phyloP scores from a whole-genome alignment of 306 rosid species.

The Casuarina equisetifolia region DNA sequence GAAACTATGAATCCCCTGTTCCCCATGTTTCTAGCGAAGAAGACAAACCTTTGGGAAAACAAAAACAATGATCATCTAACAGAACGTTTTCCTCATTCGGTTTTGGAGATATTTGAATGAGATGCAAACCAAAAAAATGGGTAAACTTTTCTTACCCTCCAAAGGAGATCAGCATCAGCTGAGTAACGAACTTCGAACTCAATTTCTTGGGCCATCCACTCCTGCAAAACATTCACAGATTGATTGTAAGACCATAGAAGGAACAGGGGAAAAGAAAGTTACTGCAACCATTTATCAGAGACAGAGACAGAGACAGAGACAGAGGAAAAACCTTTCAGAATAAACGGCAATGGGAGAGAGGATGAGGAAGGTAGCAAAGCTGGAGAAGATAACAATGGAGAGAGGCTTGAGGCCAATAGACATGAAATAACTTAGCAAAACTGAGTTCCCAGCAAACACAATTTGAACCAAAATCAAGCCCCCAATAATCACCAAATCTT shows the following conservation, averaged over 20 bases:
- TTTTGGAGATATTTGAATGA: neutral
- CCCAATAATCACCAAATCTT: constrained; percentile 48
- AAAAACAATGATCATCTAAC: neutral
- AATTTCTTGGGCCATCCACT: constrained; percentile 58
- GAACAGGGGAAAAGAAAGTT: neutral
- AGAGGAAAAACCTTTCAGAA: constrained; percentile 65
- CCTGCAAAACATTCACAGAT: constrained; percentile 41
- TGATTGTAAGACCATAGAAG: neutral
- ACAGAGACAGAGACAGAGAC: neutral
- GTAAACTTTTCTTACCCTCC: constrained; percentile 63
- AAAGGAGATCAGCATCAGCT: constrained; percentile 55
- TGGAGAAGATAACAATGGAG: constrained; percentile 59
- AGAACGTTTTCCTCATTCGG: neutral
- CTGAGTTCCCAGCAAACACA: constrained; percentile 66
- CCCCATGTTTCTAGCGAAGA: neutral
- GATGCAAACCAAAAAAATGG: neutral
- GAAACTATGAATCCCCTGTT: neutral
- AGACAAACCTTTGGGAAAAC: constrained; percentile 6
- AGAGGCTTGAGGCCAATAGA: constrained; percentile 60
- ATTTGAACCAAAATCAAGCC: constrained; percentile 67
- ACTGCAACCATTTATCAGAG: neutral
- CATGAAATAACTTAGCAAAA: constrained; percentile 58
- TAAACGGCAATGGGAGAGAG: constrained; percentile 63
- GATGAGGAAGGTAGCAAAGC: constrained; percentile 62
- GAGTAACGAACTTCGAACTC: constrained; percentile 46